A percentile compares a stretch with the other conserved stretches of the same genome.
phyloP scores from a whole-genome alignment of 495 filamentous ascomycete genomes.

The Penicillium mononematosum region DNA sequence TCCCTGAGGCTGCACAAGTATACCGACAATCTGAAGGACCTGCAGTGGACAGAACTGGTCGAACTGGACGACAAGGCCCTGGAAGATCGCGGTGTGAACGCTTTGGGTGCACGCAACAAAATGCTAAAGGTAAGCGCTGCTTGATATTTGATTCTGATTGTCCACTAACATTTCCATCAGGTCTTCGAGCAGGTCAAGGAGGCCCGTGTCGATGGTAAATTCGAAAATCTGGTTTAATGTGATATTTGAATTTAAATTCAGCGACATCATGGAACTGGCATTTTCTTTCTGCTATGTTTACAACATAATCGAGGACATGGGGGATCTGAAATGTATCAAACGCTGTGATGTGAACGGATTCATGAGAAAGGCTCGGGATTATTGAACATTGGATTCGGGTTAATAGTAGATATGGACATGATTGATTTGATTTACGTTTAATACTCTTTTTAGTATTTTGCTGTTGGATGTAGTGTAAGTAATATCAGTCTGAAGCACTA shows the following conservation, averaged over 20 bases:
- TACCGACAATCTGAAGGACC: slow-evolving; percentile 94
- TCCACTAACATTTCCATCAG: slow-evolving; percentile 37
- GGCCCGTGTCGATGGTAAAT: slow-evolving; percentile 68
- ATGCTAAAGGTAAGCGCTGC: slow-evolving; percentile 80
- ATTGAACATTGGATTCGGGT: slow-evolving; percentile 31
- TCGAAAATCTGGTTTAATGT: slow-evolving; percentile 40
- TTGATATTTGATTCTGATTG: not conserved
- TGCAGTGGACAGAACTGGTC: slow-evolving; percentile 93
- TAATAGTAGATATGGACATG: slow-evolving; percentile 36
- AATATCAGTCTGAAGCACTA: not conserved
- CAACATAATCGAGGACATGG: slow-evolving; percentile 52
- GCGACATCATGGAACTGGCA: slow-evolving; percentile 24
- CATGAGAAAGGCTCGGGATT: slow-evolving; percentile 24
- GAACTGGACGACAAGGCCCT: slow-evolving; percentile 91
- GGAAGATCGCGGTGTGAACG: slow-evolving; percentile 92
- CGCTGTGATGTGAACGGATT: slow-evolving; percentile 33
- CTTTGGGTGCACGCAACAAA: slow-evolving; percentile 90
- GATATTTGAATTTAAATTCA: slow-evolving; percentile 15
- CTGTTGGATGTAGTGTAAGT: not conserved
- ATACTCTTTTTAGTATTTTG: not conserved
- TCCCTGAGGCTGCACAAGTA: slow-evolving; percentile 97
- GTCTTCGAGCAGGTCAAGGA: slow-evolving; percentile 94
- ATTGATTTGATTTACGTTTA: slow-evolving; percentile 15
- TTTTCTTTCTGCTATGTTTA: slow-evolving; percentile 45
- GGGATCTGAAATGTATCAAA: slow-evolving; percentile 34